Evolutionary conservation across 2,329 filamentous ascomycete genomes (phyloP).

Genomic region (Colletotrichum echinochloae): DNA sequence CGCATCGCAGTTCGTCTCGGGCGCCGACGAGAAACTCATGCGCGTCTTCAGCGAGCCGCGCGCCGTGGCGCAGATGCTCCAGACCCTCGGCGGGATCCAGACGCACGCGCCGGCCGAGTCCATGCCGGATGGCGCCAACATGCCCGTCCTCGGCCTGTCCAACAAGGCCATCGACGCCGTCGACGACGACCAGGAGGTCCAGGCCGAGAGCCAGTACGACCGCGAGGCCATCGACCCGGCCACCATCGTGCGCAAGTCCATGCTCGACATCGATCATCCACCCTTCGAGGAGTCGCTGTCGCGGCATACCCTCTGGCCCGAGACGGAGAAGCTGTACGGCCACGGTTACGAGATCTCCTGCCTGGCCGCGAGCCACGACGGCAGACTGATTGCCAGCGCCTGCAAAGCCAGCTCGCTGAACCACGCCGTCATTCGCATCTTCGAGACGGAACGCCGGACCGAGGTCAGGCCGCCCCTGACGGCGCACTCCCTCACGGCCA

Average conservation of each 20-base stretch:
- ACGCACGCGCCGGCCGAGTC: conserved; percentile 49
- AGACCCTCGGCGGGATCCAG: conserved; percentile 73
- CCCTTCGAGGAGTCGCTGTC: conserved; percentile 92
- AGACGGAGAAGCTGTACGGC: conserved; percentile 95
- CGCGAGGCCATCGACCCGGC: conserved; percentile 67
- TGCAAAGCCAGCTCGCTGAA: conserved; percentile 94
- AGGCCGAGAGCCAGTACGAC: conserved; percentile 59
- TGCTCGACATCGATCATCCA: conserved; percentile 76
- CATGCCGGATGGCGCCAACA: conserved; percentile 90
- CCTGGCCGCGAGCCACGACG: conserved; percentile 81
- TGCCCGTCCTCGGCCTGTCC: conserved; percentile 93
- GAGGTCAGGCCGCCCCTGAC: conserved; percentile 85
- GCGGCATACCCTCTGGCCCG: conserved; percentile 93
- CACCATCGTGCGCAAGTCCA: conserved; percentile 68
- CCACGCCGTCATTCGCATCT: conserved; percentile 93
- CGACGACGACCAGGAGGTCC: conserved; percentile 62
- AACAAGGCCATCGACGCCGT: conserved; percentile 86
- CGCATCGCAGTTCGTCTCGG: conserved; percentile 84
- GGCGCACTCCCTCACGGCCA: conserved; percentile 90
- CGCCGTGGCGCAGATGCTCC: conserved; percentile 81
- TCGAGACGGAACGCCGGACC: conserved; percentile 88
- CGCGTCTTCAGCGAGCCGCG: conserved; percentile 93
- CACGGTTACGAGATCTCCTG: conserved; percentile 97
- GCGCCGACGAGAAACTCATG: conserved; percentile 97
- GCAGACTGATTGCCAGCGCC: conserved; percentile 84